Base-by-base conservation (phyloP, 192 early-diverging fungal species). In the Podila verticillata region DNA sequence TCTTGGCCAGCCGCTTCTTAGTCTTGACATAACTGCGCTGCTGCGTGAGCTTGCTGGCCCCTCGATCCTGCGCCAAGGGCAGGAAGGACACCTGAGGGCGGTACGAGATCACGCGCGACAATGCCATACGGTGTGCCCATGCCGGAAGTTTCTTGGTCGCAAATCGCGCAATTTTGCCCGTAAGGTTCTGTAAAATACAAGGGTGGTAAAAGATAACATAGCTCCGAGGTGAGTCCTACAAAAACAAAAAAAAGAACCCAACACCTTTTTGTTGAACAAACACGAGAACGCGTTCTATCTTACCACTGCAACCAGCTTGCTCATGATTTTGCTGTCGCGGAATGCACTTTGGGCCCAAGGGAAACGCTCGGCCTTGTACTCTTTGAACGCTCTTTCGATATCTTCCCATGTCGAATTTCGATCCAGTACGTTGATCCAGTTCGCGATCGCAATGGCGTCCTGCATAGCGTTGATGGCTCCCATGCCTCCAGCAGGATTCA, bases 361-460 rank as follows among this genome's bases (percentile, higher is more conserved):
- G 51, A n/a, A 54, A 9, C 51, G 51, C 51, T 54, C 51, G 8
- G 19, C n/a, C 51, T 54, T 54, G 51, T 54, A 54, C 51, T 54
- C 51, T 15, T 54, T 54, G 24, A 54, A 54, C 5, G 51, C 51
- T 10, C 24, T 54, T 54, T 54, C 51, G 0, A 15, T 54, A 2
- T 54, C 51, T 54, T 20, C 51, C 51, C 19, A 22, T 9, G 51
- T 54, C 3, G 51, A 54, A 15, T 24, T 54, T 54, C 51, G 51
- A 10, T 54, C 51, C 1, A 54, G 51, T 7, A 54, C 51, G 6
- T 54, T 24, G 7, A 54, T 54, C 51, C 51, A 54, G n/a, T 54
- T 54, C 20, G 51, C 51, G 24, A 54, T 54, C 8, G 51, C 24
- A 54, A 54, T 54, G 51, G 51, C 51, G n/a, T 54, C 51, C 8